Evolutionary conservation across 306 rosid species (phyloP), one percentile per base, ranked within the genome.

Genomic region (Herpetospermum pedunculosum): DNA sequence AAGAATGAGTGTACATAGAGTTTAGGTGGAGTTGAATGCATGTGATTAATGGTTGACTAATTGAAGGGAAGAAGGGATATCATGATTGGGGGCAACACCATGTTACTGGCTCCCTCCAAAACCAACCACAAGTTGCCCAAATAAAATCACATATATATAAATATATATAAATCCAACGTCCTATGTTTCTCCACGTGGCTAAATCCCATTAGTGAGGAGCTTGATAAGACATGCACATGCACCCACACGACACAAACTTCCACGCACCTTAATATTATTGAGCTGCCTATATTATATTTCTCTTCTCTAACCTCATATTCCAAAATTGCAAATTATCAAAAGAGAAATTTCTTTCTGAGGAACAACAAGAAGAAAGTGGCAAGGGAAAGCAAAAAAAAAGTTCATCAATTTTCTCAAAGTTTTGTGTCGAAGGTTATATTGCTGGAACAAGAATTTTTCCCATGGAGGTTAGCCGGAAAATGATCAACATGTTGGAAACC

Each of bases 401-500:
- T 5, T 0, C 29, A 37, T n/a, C n/a, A 63, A 23, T 37, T 63
- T 32, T 60, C 26, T 32, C 69, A 5, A 3, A 35, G 18, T 25
- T 55, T 55, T 26, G 3, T 25, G 3, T 25, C 29, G 9, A 8
- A 11, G 2, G 23, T 16, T 16, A 16, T 30, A 16, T 30, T 3
- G 13, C 68, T 19, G 13, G 43, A 59, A 30, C 0, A 59, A 59
- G 4, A 38, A 65, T 40, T 41, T 68, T 68, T n/a, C n/a, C 9
- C 73, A 68, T 26, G 35, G 73, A 41, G 25, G 75, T 60, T 79
- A 60, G 82, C 84, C 82, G 78, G 60, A 65, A 80, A 79, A 87
- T 86, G 87, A 81, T 54, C 40, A 26, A 62, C 54, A 74, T 89
- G 82, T 80, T 79, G 83, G 97, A 88, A 88, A 95, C 99, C 16